A percentile compares a stretch with the other conserved stretches of the same genome.
phyloP scores from a whole-genome alignment of 768 basidiomycete genomes.

The Suillus occidentalis region DNA sequence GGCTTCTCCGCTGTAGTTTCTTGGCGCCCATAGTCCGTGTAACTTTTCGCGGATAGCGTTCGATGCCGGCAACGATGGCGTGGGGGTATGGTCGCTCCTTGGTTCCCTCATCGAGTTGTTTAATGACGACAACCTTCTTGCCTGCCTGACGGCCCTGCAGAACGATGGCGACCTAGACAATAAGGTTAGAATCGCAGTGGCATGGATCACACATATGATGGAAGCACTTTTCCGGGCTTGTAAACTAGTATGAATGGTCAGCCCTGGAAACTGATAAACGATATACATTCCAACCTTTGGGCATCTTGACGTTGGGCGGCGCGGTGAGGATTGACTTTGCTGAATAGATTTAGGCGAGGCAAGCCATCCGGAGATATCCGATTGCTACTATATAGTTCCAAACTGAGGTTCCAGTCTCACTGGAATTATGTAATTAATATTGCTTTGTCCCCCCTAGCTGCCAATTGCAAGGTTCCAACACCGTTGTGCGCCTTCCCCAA shows the following conservation, averaged over 20 bases:
- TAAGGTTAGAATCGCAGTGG: neutral
- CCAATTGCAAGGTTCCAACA: neutral
- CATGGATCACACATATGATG: slow-evolving; percentile 1
- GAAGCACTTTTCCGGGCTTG: slow-evolving; percentile 89
- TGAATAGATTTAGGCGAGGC: slow-evolving; percentile 9
- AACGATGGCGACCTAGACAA: slow-evolving; percentile 82
- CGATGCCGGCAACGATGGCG: slow-evolving; percentile 97
- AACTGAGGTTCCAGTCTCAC: slow-evolving; percentile 13
- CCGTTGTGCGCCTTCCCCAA: neutral
- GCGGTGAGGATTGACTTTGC: slow-evolving; percentile 26
- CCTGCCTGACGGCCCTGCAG: slow-evolving; percentile 99
- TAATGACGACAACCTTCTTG: slow-evolving; percentile 99
- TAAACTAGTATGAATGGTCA: slow-evolving; percentile 57
- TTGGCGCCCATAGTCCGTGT: slow-evolving; percentile 97
- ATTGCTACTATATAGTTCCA: slow-evolving; percentile 26
- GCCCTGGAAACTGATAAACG: neutral
- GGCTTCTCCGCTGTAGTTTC: slow-evolving; percentile 87
- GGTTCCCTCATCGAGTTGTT: slow-evolving; percentile 94
- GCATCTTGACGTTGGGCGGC: slow-evolving; percentile 41
- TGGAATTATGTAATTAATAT: neutral
- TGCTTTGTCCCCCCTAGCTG: neutral
- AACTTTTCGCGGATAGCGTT: slow-evolving; percentile 98
- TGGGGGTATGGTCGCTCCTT: slow-evolving; percentile 97
- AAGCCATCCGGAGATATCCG: slow-evolving; percentile 40
- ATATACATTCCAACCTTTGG: slow-evolving; percentile 34